These are phyloP conservation scores for Wallemia mellicola DNA, from an alignment of 1,284 basidiomycete species.

Conservation along the genomic window DNA sequence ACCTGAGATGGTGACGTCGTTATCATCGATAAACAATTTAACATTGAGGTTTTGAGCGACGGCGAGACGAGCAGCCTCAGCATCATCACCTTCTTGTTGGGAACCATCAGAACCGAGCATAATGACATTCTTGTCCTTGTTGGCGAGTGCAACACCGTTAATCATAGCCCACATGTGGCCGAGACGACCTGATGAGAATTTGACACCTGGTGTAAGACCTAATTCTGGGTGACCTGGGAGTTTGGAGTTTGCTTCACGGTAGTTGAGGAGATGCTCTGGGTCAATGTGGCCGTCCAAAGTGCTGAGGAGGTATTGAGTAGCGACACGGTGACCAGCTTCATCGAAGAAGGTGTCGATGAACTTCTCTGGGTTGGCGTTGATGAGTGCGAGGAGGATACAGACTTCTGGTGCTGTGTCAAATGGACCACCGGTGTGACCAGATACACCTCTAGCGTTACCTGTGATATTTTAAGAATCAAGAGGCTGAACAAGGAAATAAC, in stretches of 20 bases:
- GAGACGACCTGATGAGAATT: conserved; percentile 56
- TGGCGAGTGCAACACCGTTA: conserved; percentile 48
- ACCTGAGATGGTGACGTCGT: conserved; percentile 57
- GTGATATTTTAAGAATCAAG: not conserved
- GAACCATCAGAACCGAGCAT: conserved; percentile 59
- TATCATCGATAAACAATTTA: conserved; percentile 58
- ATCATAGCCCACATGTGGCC: conserved; percentile 56
- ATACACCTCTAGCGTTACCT: conserved; percentile 26
- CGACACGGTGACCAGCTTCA: conserved; percentile 44
- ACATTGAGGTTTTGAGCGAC: conserved; percentile 49
- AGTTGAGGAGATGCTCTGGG: conserved; percentile 42
- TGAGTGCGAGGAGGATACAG: conserved; percentile 35
- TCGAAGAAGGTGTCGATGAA: conserved; percentile 14
- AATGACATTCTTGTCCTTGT: conserved; percentile 42
- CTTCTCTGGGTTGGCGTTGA: conserved; percentile 25
- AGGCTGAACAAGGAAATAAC: conserved; percentile 17
- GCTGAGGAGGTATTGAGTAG: conserved; percentile 50
- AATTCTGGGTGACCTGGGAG: conserved; percentile 61
- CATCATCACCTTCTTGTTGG: conserved; percentile 63
- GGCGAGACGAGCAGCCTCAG: conserved; percentile 53
- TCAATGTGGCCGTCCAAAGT: conserved; percentile 40
- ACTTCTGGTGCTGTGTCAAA: conserved; percentile 61
- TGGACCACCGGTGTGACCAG: conserved; percentile 55
- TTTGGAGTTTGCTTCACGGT: conserved; percentile 50
- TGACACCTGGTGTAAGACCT: conserved; percentile 51